Conservation (phyloP, 345 rosid species). For the Citropsis articulata region DNA sequence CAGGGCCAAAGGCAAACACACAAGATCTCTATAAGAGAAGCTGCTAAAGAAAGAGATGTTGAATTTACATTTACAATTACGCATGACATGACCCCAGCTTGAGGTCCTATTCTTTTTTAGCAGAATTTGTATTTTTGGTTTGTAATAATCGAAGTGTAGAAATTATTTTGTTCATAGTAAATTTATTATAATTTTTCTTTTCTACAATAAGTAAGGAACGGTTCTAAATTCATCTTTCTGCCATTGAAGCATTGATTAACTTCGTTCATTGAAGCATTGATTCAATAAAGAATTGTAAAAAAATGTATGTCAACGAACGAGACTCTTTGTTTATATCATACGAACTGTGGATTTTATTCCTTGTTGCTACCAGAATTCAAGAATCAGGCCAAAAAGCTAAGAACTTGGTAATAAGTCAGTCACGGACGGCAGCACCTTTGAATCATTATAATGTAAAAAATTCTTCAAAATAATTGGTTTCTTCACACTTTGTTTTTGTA, state of each 20-base stretch:
- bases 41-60: neutral
- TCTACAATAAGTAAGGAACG: neutral
- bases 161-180: neutral
- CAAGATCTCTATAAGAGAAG: constrained; percentile 18
- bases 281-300: neutral
- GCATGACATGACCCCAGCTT: constrained; percentile 14
- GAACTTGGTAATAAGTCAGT: neutral
- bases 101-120: constrained; percentile 26
- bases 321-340: constrained; percentile 9
- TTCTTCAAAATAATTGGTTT: neutral
- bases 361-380: neutral
- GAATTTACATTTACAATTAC: neutral
- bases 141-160: neutral
- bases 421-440: neutral
- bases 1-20: constrained; percentile 38
- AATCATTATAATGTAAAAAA: neutral
- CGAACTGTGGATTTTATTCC: neutral
- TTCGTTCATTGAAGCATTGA: neutral
- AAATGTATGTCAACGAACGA: neutral
- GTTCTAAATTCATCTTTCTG: neutral
- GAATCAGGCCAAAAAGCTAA: neutral
- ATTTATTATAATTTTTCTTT: neutral
- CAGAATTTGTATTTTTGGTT: neutral
- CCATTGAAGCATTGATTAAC: too few relatives aligned
- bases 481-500: neutral